Evolutionary conservation across 352 stramenopile genomes (phyloP), one percentile per base, ranked within the genome.

Genomic region (Peronospora farinosa): DNA sequence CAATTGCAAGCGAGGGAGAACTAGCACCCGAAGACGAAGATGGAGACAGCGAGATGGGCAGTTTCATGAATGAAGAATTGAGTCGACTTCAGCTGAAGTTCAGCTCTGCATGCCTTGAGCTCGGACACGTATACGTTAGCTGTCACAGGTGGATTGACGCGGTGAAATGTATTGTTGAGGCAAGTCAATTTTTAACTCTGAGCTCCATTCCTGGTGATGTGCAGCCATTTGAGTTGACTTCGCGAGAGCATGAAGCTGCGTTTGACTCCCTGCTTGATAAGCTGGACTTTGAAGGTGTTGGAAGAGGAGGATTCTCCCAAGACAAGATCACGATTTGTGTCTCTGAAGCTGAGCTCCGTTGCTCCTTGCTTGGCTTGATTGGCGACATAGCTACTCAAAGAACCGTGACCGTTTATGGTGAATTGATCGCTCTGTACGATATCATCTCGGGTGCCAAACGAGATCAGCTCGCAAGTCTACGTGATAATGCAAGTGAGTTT

Each of bases 51-150:
- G 67, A 67, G n/a, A 75, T 92, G 62, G 65, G 67, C 8, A 67
- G 41, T 6, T 93, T 91, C 45, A 86, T 93, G 75, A 59, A 81
- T 21, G 82, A 93, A 63, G 82, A 93, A 55, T 55, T 86, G 19
- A 59, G 54, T 12, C 74, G 82, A 5, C 60, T 93, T 8, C 67
- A 84, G 55, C 54, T 91, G 3, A 93, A 93, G 54, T 86, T 73
- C 47, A 80, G 73, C 23, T 88, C 82, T 7, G 69, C 78, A 11
- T 88, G 69, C 41, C 48, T 93, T 13, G 77, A 88, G 32, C 55
- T 89, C 16, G 62, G 64, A 1, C 65, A 66, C 0, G 43, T 82
- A 15, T 71, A 79, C 36, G 54, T 70, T 16, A 53, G 57, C 8
- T 64, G 61, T 38, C 33, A 56, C 7, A 57, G 68, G 11, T 87